Evolutionary conservation across 768 basidiomycete species (phyloP), one percentile per base, ranked within the genome.

Genomic region (Xerocomellus amylosporus): DNA sequence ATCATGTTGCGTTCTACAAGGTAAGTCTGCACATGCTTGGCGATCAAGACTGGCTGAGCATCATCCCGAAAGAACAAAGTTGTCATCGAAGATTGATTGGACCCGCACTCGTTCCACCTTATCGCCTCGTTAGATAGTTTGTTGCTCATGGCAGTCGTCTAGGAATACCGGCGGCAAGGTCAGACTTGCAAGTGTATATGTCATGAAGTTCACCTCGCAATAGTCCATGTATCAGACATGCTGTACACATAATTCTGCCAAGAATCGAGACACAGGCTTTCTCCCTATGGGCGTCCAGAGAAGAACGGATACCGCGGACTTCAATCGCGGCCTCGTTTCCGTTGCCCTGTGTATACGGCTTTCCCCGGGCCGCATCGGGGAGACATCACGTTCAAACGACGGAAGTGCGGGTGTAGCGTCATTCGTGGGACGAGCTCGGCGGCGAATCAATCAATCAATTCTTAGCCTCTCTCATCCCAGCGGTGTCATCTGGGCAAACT

Each of bases 1-100:
- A 76, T 10, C 82, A 84, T 63, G 75, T 90, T 20, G 90, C 89
- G 0, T 90, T 92, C 65, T 88, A 92, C 76, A 89, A 89, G 79
- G 88, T 82, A 54, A 66, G 63, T 20, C n/a, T 39, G 20, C 15
- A 3, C 31, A 8, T 19, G 15, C 37, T 13, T 30, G 3, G 24
- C n/a, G 48, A 33, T 38, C 30, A 22, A 43, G 33, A 20, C 44
- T 5, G 30, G 28, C 45, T 56, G 39, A 56, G 5, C 20, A 6
- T 44, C 39, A 4, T 51, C 28, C 36, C 15, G 8, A 51, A 52
- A 65, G 64, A 52, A 54, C 58, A 65, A 67, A 46, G 62, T 67
- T 0, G 5, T 34, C 24, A 64, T 67, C 38, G 5, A 60, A 37
- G 64, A 48, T 12, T 66, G 22, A 64, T 33, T 2, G 30, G 17